Evolutionary conservation across 768 basidiomycete genomes (phyloP).

Genomic region (Xerocomellus chrysenteron): DNA sequence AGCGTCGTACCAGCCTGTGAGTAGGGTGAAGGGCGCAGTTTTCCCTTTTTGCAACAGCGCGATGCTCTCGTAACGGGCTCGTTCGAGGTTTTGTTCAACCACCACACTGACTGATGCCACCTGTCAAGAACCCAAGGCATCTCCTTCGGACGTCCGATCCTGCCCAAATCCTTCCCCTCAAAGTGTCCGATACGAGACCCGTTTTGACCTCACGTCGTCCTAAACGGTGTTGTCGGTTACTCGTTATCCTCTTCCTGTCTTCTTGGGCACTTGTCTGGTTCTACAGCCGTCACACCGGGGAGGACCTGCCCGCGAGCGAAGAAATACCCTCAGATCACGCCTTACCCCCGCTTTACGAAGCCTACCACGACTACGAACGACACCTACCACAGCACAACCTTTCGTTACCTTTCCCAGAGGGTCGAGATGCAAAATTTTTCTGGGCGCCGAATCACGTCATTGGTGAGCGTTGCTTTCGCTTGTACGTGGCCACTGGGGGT

Average conservation of each 20-base stretch:
- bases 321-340: conserved; percentile 1
- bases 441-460: conserved; percentile 50
- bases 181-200: conserved; percentile 8
- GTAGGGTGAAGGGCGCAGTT: neutral
- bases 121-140: conserved; percentile 2
- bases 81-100: neutral
- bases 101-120: conserved; percentile 13
- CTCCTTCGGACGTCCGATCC: conserved; percentile 3
- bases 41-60: conserved; percentile 2
- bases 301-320: conserved; percentile 2
- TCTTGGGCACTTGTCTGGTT: conserved; percentile 18
- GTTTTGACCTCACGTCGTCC: neutral
- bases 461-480: conserved; percentile 26
- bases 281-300: neutral
- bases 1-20: neutral
- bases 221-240: conserved; percentile 12
- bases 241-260: conserved; percentile 12
- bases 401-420: conserved; percentile 40
- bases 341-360: conserved; percentile 46
- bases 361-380: conserved; percentile 44
- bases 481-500: neutral
- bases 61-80: neutral
- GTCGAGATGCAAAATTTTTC: conserved; percentile 42
- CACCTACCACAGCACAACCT: conserved; percentile 45
- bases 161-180: conserved; percentile 17